Evolutionary conservation across 2,329 filamentous ascomycete species (phyloP).

Genomic region (Echinosphaeria canescens): DNA sequence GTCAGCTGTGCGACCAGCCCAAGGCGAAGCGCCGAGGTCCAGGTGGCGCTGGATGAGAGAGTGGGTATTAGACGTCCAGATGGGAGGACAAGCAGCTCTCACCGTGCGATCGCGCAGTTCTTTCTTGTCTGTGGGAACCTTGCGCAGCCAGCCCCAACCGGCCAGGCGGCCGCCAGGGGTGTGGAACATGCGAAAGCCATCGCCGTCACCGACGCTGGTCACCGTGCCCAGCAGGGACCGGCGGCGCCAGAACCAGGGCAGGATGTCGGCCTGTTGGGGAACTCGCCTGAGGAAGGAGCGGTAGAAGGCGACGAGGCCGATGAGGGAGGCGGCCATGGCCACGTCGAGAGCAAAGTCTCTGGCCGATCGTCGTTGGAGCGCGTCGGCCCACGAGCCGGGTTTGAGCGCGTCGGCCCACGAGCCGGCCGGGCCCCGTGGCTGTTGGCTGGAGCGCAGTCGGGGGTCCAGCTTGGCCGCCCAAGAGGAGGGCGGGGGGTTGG

Average conservation of each 20-base stretch:
- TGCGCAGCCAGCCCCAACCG: conserved; percentile 86
- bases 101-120: conserved; percentile 56
- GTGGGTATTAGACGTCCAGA: neutral
- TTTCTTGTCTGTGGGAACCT: conserved; percentile 44
- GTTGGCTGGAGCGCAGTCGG: no score
- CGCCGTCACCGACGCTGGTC: conserved; percentile 87
- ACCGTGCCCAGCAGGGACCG: conserved; percentile 68
- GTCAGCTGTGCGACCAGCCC: no score
- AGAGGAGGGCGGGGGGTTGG: no score
- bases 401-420: no score
- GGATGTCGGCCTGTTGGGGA: conserved; percentile 54
- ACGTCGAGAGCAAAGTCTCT: no score
- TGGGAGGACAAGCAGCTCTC: conserved; percentile 1
- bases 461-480: no score
- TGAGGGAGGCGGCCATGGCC: conserved; percentile 27
- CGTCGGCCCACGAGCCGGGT: no score
- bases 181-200: conserved; percentile 88
- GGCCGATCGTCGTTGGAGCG: no score
- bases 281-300: conserved; percentile 67
- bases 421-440: no score
- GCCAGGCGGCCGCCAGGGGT: conserved; percentile 73
- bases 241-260: conserved; percentile 50
- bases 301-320: conserved; percentile 37
- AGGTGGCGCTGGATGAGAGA: conserved; percentile 1
- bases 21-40: no score